Evolutionary conservation across 805 yeast genomes (phyloP).

Genomic region (Teunomyces atbi): DNA sequence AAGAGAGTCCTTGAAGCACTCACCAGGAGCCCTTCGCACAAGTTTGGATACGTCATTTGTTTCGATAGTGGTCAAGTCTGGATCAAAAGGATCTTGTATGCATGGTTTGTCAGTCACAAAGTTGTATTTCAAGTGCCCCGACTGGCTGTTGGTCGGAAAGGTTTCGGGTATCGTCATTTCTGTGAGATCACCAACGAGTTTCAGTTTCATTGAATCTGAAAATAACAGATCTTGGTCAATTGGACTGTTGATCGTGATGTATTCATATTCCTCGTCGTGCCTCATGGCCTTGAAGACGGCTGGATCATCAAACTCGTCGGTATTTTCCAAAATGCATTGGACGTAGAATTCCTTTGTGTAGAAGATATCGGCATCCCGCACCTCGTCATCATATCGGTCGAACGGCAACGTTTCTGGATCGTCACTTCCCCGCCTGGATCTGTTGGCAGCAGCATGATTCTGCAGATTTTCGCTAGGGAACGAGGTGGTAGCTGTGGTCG

Average conservation of each 20-base stretch:
- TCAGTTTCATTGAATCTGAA: neutral
- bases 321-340: neutral
- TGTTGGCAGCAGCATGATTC: too few relatives aligned
- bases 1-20: conserved; percentile 34
- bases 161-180: neutral
- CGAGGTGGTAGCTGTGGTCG: neutral
- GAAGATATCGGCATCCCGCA: conserved; percentile 10
- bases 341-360: conserved; percentile 3
- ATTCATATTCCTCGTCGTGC: neutral
- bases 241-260: neutral
- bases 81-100: conserved; percentile 6
- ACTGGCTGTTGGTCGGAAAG: conserved; percentile 26
- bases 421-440: too few relatives aligned
- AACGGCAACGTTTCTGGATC: too few relatives aligned
- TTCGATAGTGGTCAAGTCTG: conserved; percentile 15
- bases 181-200: neutral
- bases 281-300: neutral
- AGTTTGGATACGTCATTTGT: conserved; percentile 15
- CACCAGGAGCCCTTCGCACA: conserved; percentile 31
- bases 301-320: neutral
- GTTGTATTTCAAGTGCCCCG: conserved; percentile 33
- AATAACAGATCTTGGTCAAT: neutral
- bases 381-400: neutral
- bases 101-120: conserved; percentile 16
- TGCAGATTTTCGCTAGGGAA: too few relatives aligned